phyloP scores from a whole-genome alignment of 2,329 filamentous ascomycete species.

The Penicillium occitanis region DNA sequence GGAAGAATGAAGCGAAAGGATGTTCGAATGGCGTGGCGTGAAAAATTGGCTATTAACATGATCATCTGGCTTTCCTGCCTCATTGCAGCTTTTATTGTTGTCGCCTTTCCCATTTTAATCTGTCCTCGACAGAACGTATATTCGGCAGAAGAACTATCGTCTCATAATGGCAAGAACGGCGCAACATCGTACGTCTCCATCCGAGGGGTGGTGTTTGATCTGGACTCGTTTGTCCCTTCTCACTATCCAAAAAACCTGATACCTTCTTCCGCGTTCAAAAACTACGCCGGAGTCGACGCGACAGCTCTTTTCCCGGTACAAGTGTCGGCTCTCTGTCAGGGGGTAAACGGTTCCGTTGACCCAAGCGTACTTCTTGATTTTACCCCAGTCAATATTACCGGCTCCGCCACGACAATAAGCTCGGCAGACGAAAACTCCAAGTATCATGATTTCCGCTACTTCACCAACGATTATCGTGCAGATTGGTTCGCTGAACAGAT shows the following conservation, averaged over 20 bases:
- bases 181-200: slow-evolving; percentile 71
- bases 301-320: slow-evolving; percentile 89
- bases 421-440: slow-evolving; percentile 68
- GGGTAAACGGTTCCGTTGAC: slow-evolving; percentile 65
- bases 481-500: slow-evolving; percentile 95
- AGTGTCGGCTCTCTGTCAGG: slow-evolving; percentile 86
- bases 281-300: slow-evolving; percentile 86
- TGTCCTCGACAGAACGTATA: slow-evolving; percentile 91
- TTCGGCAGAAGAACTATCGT: slow-evolving; percentile 71
- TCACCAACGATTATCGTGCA: slow-evolving; percentile 74
- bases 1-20: slow-evolving; percentile 91
- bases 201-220: slow-evolving; percentile 84
- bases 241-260: slow-evolving; percentile 74
- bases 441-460: slow-evolving; percentile 92
- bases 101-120: slow-evolving; percentile 81
- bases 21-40: slow-evolving; percentile 87
- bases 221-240: slow-evolving; percentile 67
- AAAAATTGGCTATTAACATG: slow-evolving; percentile 97
- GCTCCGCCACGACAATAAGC: slow-evolving; percentile 64
- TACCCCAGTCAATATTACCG: slow-evolving; percentile 71
- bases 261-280: slow-evolving; percentile 62
- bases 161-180: slow-evolving; percentile 69
- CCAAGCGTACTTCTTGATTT: slow-evolving; percentile 82
- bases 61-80: slow-evolving; percentile 88
- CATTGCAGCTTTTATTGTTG: slow-evolving; percentile 81